Evolutionary conservation across 805 yeast genomes (phyloP), one percentile per base, ranked within the genome.

Genomic region (Zygosaccharomyces pseudorouxii): DNA sequence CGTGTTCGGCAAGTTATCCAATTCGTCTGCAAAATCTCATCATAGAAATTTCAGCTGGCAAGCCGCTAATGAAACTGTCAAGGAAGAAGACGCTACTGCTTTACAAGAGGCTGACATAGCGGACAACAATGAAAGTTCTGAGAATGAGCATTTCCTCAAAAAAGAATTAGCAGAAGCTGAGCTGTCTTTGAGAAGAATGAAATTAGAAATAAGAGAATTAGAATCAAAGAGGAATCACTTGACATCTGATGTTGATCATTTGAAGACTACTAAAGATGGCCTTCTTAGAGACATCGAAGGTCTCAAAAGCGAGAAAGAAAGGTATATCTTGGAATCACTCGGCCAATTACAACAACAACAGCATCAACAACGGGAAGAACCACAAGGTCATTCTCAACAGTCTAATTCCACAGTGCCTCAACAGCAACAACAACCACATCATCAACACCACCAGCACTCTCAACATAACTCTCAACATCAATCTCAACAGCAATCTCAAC

Each of bases 221-320:
- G 71, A 72, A 31, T 60, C 71, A 1, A 67, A 71, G 1, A 79
- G 76, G 53, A 71, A 74, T 2, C 63, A 63, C 5, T 54, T 83
- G 30, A 49, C 69, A 18, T 70, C 68, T 38, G 89, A 84, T 35
- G 72, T 85, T 11, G 75, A 72, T 42, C 74, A 69, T 16, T 68
- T 89, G 52, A 73, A 68, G 27, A 51, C 56, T 0, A 75, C 76
- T 41, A 82, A 77, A 64, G 71, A 68, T 29, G 64, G 67, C 14
- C 65, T 88, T 45, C 68, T 65, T 41, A 52, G 56, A 14, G 87
- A 82, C 46, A 67, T 82, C 23, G 55, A 62, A 5, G 58, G 55
- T 3, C 56, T 77, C 37, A 56, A 47, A 37, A 37, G 16, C 14
- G 55, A 56, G 33, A 57, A 49, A 44, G 49, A 51, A 19, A 48